Percentiles rank a stretch among this genome's conserved stretches.
Evolutionary conservation across 2,329 filamentous ascomycete genomes (phyloP).

Genomic region (Penicillium sp.): DNA sequence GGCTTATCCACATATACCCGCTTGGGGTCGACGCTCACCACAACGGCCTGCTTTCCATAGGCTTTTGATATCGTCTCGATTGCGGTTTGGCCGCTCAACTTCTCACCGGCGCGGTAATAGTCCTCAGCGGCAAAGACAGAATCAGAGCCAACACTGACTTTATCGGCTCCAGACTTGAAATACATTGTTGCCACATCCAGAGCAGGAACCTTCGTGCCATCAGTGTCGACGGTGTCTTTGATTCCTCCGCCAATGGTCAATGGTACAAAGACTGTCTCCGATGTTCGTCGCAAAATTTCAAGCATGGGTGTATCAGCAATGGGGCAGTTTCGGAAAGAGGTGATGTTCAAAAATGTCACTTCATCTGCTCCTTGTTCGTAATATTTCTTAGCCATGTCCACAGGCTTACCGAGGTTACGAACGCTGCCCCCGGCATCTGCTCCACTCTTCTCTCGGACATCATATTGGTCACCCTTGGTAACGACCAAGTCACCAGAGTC

Average conservation of each 20-base stretch:
- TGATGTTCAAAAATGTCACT: constrained; percentile 96
- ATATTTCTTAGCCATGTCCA: constrained; percentile 86
- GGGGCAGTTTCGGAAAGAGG: constrained; percentile 90
- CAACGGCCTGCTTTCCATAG: constrained; percentile 93
- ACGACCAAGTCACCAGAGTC: constrained; percentile 91
- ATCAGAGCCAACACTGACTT: constrained; percentile 92
- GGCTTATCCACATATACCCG: constrained; percentile 71
- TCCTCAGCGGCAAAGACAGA: constrained; percentile 87
- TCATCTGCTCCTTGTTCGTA: constrained; percentile 96
- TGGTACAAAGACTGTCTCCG: constrained; percentile 87
- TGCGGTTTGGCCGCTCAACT: constrained; percentile 69
- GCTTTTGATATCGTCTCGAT: constrained; percentile 91
- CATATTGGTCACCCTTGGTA: constrained; percentile 97
- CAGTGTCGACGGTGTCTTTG: constrained; percentile 79
- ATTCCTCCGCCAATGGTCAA: constrained; percentile 94
- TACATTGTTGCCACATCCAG: constrained; percentile 93
- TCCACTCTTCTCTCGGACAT: constrained; percentile 77
- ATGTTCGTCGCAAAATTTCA: constrained; percentile 76
- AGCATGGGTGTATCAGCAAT: constrained; percentile 91
- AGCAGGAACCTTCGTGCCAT: constrained; percentile 76
- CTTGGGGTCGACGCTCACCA: constrained; percentile 89
- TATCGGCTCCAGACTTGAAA: constrained; percentile 94
- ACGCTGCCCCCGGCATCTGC: constrained; percentile 54
- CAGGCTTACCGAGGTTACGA: constrained; percentile 90
- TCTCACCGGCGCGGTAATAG: constrained; percentile 64